Percentiles rank a stretch among this genome's conserved stretches.
Conservation (phyloP, 305 asterid species). For the Solanum hybrid region DNA sequence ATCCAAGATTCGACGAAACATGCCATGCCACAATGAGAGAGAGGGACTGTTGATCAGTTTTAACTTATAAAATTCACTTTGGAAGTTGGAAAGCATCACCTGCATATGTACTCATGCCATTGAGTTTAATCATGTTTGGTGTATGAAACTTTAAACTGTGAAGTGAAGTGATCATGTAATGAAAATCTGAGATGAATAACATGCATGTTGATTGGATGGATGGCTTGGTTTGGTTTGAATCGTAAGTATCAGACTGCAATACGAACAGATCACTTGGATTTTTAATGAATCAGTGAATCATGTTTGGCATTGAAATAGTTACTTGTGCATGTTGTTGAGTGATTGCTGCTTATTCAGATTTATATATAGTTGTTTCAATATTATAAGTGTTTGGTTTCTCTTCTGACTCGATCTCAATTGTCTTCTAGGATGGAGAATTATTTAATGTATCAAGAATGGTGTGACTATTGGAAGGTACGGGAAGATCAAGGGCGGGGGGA, state of each 20-base stretch:
- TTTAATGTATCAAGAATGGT: not conserved
- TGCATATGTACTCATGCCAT: too few relatives aligned
- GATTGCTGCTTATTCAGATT: not conserved
- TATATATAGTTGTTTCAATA: not conserved
- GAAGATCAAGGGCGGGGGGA: not conserved
- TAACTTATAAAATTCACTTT: too few relatives aligned
- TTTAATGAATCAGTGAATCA: not conserved
- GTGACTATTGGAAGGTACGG: not conserved
- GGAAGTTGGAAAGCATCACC: too few relatives aligned
- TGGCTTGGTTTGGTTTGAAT: not conserved
- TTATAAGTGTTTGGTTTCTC: not conserved
- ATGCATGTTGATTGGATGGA: not conserved
- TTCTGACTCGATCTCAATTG: not conserved
- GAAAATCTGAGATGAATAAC: not conserved
- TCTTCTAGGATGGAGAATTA: not conserved
- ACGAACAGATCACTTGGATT: not conserved
- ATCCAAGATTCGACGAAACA: too few relatives aligned
- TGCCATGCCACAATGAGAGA: too few relatives aligned
- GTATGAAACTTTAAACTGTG: too few relatives aligned
- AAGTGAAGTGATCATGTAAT: not conserved
- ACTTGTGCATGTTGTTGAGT: not conserved
- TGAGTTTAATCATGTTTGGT: too few relatives aligned
- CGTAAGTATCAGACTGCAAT: not conserved
- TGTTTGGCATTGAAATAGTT: not conserved
- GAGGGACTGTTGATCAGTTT: too few relatives aligned